Base-by-base conservation (phyloP, 1,139 yeast genomes). In the Debaryomycetaceae sp. region DNA sequence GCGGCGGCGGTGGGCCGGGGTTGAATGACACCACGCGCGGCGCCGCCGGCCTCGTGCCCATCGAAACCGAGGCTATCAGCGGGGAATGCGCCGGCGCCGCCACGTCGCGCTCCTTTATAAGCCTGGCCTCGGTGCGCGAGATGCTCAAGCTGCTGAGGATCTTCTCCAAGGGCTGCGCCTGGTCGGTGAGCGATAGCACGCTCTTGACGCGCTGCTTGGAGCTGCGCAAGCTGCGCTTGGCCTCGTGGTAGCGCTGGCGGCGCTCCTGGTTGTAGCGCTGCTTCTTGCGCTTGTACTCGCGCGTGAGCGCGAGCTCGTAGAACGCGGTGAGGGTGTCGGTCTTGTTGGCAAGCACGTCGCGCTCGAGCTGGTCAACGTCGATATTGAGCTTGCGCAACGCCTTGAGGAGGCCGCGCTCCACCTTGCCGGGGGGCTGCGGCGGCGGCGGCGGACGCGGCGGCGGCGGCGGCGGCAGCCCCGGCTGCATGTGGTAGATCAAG, bases 251-350 rank as follows among this genome's bases (percentile, higher is more conserved):
- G 37, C 73, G 61, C 38, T 57, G 54, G 43, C 68, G 64, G 45
- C 61, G 65, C 24, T 60, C 61, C 16, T 48, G 50, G 31, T 56
- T 41, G 32, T 62, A 56, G 24, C 49, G 49, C 32, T 48, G 48
- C 41, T 59, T 62, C 49, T 65, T 66, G 34, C 56, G 57, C 13
- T 52, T 41, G 31, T 58, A 61, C 41, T 83, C 93, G 31, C 71
- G 67, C 23, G 85, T 89, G 13, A 85, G 58, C 10, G 82, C 58
- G 10, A 91, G 61, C 28, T 80, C 82, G 83, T 94, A 91, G 38
- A 84, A 67, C 0, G 95, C 96, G n/a, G 89, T 79, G 16, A 85
- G 58, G 0, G 88, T 66, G 50, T 85, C 95, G 58, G 88, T 79
- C 35, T 78, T 77, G 32, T 73, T 73, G 34, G 73, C 65, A 15